A percentile compares a stretch with the other conserved stretches of the same genome.
Evolutionary conservation across 108 stramenopile species (phyloP).

Genomic region (Cyclotella cryptica): DNA sequence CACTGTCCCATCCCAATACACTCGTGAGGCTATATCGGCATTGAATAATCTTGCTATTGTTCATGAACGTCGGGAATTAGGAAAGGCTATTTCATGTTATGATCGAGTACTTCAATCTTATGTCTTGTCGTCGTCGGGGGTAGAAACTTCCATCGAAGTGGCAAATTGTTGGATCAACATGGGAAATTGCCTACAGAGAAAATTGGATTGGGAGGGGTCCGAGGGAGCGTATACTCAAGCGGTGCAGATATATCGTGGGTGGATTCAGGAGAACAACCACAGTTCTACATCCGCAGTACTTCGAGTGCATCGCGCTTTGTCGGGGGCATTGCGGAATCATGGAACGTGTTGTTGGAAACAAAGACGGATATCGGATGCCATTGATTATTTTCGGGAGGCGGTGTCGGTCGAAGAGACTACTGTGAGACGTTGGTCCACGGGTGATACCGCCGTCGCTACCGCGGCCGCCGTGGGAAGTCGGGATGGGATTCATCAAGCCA

Average conservation of each 20-base stretch:
- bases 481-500: slow-evolving; percentile 20
- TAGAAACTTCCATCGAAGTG: slow-evolving; percentile 4
- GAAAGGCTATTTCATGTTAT: slow-evolving; percentile 29
- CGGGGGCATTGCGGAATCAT: slow-evolving; percentile 32
- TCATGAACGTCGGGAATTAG: slow-evolving; percentile 36
- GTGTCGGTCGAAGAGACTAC: slow-evolving; percentile 18
- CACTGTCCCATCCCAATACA: background rate
- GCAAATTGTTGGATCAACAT: slow-evolving; percentile 34
- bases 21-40: slow-evolving; percentile 27
- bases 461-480: background rate
- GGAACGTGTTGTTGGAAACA: slow-evolving; percentile 44
- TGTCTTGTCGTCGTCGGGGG: background rate
- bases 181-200: slow-evolving; percentile 28
- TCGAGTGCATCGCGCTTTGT: slow-evolving; percentile 23
- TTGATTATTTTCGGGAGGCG: slow-evolving; percentile 32
- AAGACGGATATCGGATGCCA: slow-evolving; percentile 17
- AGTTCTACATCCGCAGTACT: background rate
- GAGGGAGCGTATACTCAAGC: slow-evolving; percentile 9
- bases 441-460: background rate
- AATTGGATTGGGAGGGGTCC: slow-evolving; percentile 25
- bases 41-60: slow-evolving; percentile 40
- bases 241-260: slow-evolving; percentile 9
- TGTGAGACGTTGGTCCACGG: background rate
- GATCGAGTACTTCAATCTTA: slow-evolving; percentile 17
- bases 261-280: background rate